These are phyloP conservation scores for Colletotrichum acutatum DNA, from an alignment of 2,329 filamentous ascomycete species.

Conservation along the genomic window DNA sequence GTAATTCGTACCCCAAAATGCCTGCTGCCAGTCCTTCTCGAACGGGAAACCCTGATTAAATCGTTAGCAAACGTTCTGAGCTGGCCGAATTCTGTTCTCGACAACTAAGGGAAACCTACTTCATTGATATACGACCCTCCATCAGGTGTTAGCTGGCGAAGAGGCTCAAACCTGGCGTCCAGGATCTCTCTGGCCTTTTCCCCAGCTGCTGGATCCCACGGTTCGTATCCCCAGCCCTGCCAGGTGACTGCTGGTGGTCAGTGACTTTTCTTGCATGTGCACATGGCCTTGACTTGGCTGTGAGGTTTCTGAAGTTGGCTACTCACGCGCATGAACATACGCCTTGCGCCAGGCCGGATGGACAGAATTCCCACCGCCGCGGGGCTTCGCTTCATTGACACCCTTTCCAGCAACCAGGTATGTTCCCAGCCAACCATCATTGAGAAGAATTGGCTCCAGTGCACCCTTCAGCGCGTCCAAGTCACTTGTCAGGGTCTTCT, in stretches of 20 bases:
- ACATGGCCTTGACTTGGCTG: neutral
- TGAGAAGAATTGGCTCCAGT: slow-evolving; percentile 46
- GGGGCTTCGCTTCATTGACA: slow-evolving; percentile 53
- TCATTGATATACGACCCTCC: slow-evolving; percentile 35
- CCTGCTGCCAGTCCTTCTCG: slow-evolving; percentile 33
- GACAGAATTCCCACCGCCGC: slow-evolving; percentile 58
- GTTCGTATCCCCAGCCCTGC: slow-evolving; percentile 38
- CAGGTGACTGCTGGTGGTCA: slow-evolving; percentile 8
- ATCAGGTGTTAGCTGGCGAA: slow-evolving; percentile 41
- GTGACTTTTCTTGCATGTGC: neutral
- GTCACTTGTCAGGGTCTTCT: slow-evolving; percentile 47
- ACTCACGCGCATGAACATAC: slow-evolving; percentile 51
- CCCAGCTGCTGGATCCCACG: slow-evolving; percentile 46
- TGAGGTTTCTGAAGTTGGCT: neutral
- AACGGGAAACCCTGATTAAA: slow-evolving; percentile 13
- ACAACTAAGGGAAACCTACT: slow-evolving; percentile 21
- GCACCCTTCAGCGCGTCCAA: slow-evolving; percentile 48
- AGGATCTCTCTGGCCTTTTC: slow-evolving; percentile 41
- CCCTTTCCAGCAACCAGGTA: slow-evolving; percentile 58
- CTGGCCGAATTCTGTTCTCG: too few species aligned
- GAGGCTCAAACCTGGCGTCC: slow-evolving; percentile 43
- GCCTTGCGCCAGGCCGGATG: slow-evolving; percentile 61
- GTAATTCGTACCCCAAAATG: slow-evolving; percentile 36
- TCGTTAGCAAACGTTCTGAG: neutral
- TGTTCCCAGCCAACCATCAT: slow-evolving; percentile 43